phyloP scores from a whole-genome alignment of 2,329 filamentous ascomycete genomes.

The Trichophyton mentagrophytes region DNA sequence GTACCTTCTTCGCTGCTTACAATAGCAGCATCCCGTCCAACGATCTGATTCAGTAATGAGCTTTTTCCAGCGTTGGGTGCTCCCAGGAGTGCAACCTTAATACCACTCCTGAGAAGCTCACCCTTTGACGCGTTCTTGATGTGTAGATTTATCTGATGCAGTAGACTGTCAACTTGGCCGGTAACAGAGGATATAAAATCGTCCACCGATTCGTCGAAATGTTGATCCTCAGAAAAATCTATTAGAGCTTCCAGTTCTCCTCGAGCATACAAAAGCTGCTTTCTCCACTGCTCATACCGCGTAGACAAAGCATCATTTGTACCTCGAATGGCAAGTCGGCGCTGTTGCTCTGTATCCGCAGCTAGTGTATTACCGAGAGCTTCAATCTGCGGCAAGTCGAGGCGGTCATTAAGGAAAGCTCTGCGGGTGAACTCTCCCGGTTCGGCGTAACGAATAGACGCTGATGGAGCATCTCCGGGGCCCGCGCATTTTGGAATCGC shows the following conservation, averaged over 20 bases:
- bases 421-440: slow-evolving; percentile 90
- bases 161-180: slow-evolving; percentile 48
- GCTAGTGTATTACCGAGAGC: slow-evolving; percentile 48
- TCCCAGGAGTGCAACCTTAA: slow-evolving; percentile 73
- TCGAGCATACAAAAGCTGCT: slow-evolving; percentile 61
- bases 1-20: slow-evolving; percentile 88
- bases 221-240: slow-evolving; percentile 93
- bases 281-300: slow-evolving; percentile 73
- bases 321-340: slow-evolving; percentile 69
- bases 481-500: slow-evolving; percentile 48
- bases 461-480: neutral
- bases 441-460: slow-evolving; percentile 67
- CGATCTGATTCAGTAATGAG: slow-evolving; percentile 77
- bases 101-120: slow-evolving; percentile 72
- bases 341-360: slow-evolving; percentile 80
- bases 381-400: slow-evolving; percentile 75
- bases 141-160: slow-evolving; percentile 53
- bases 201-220: slow-evolving; percentile 77
- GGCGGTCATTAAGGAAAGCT: slow-evolving; percentile 73
- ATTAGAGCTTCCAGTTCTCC: slow-evolving; percentile 92
- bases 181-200: slow-evolving; percentile 60
- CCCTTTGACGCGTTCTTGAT: slow-evolving; percentile 66
- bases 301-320: slow-evolving; percentile 55
- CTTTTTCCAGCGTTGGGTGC: slow-evolving; percentile 94
- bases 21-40: slow-evolving; percentile 87